A percentile compares a stretch with the other conserved stretches of the same genome.
phyloP scores from a whole-genome alignment of 1,284 basidiomycete genomes.

The Fomitopsis schrenkii region DNA sequence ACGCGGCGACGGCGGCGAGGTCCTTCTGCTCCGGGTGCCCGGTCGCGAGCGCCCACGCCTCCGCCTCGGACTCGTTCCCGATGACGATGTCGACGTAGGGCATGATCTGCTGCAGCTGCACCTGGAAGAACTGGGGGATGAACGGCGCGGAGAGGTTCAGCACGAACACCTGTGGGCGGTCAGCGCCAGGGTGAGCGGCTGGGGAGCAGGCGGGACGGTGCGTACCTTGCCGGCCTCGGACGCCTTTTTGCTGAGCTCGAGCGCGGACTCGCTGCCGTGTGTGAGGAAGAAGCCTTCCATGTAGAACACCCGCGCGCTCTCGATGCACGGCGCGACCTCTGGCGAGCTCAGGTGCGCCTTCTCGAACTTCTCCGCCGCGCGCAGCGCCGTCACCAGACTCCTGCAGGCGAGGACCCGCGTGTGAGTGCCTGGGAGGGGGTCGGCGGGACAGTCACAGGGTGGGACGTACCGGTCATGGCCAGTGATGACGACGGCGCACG shows the following conservation, averaged over 20 bases:
- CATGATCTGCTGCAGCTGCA: slow-evolving; percentile 76
- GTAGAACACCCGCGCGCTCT: slow-evolving; percentile 87
- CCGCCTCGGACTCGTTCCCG: slow-evolving; percentile 94
- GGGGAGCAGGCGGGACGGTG: not conserved
- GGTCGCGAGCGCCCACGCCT: slow-evolving; percentile 75
- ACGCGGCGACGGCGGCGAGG: slow-evolving; percentile 65
- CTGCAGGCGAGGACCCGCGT: slow-evolving; percentile 32
- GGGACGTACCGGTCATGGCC: slow-evolving; percentile 77
- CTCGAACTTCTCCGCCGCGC: slow-evolving; percentile 88
- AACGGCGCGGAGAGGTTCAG: slow-evolving; percentile 98
- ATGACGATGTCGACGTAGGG: slow-evolving; percentile 86
- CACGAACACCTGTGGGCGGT: slow-evolving; percentile 62
- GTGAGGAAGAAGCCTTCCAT: slow-evolving; percentile 98
- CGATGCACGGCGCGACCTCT: slow-evolving; percentile 73
- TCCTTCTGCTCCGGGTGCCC: slow-evolving; percentile 57
- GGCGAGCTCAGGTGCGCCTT: slow-evolving; percentile 78
- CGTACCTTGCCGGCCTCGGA: slow-evolving; percentile 72
- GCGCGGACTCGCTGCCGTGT: slow-evolving; percentile 77
- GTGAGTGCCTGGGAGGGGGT: not conserved
- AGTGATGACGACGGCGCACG: slow-evolving; percentile 95
- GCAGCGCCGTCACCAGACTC: slow-evolving; percentile 89
- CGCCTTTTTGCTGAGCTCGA: slow-evolving; percentile 82
- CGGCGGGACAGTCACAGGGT: not conserved
- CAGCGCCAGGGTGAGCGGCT: slow-evolving; percentile 2
- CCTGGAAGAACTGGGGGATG: slow-evolving; percentile 92